phyloP scores from a whole-genome alignment of 768 basidiomycete species.

The Amanita rubescens region DNA sequence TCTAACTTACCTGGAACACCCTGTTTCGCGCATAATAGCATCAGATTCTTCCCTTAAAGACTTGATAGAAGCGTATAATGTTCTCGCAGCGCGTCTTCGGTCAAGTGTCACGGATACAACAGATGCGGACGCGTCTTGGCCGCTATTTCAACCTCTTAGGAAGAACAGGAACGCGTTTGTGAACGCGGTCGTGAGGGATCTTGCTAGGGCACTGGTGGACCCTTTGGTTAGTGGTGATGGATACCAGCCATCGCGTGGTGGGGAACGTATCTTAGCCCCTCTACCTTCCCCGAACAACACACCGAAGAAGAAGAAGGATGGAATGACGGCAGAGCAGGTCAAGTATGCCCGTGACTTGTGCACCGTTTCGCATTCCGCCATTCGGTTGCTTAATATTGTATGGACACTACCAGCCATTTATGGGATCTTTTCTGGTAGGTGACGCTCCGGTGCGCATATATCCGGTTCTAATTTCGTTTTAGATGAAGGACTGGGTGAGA shows the following conservation, averaged over 20 bases:
- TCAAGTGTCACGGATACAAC: slow-evolving; percentile 33
- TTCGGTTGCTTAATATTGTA: slow-evolving; percentile 54
- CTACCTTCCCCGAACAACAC: slow-evolving; percentile 68
- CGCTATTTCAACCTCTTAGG: slow-evolving; percentile 64
- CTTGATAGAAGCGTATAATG: slow-evolving; percentile 67
- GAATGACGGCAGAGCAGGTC: slow-evolving; percentile 71
- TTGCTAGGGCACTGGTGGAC: slow-evolving; percentile 56
- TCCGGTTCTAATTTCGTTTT: slow-evolving; percentile 8
- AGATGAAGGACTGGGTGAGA: slow-evolving; percentile 53
- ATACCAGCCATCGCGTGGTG: slow-evolving; percentile 19
- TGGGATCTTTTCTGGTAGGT: slow-evolving; percentile 54
- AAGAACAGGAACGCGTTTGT: slow-evolving; percentile 45
- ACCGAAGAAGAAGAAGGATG: slow-evolving; percentile 58
- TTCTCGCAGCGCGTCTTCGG: slow-evolving; percentile 61
- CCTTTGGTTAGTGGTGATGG: slow-evolving; percentile 30
- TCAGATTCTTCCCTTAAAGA: slow-evolving; percentile 40
- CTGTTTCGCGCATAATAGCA: slow-evolving; percentile 53
- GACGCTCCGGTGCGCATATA: slow-evolving; percentile 9
- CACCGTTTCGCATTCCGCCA: slow-evolving; percentile 61
- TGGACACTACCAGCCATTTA: slow-evolving; percentile 55
- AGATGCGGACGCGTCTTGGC: slow-evolving; percentile 57
- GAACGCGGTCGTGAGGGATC: slow-evolving; percentile 57
- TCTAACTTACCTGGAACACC: slow-evolving; percentile 55
- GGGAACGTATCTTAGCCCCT: slow-evolving; percentile 18
- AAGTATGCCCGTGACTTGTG: slow-evolving; percentile 77